These are phyloP conservation scores for Russula abietina DNA, from an alignment of 768 basidiomycete genomes.

Conservation along the genomic window DNA sequence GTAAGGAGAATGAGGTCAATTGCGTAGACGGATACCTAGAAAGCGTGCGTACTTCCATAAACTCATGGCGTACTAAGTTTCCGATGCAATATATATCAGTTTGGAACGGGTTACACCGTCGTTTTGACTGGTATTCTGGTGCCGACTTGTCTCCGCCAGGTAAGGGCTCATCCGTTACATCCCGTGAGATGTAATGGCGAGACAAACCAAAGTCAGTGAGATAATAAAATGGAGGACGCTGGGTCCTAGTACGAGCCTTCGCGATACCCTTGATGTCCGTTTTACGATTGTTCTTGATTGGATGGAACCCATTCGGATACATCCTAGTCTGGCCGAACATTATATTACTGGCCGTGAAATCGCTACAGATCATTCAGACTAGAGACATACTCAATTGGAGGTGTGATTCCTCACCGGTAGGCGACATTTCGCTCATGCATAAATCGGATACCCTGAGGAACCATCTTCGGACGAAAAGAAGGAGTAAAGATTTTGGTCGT, in stretches of 20 bases:
- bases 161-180: constrained; percentile 30
- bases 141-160: constrained; percentile 40
- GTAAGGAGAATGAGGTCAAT: background rate
- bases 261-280: constrained; percentile 26
- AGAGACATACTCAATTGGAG: too few relatives aligned
- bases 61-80: constrained; percentile 31
- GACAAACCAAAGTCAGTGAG: constrained; percentile 31
- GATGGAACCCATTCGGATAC: constrained; percentile 32
- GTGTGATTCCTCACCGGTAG: constrained; percentile 29
- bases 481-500: background rate
- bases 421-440: too few relatives aligned
- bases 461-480: background rate
- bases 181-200: constrained; percentile 26
- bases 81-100: constrained; percentile 36
- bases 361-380: constrained; percentile 1
- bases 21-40: background rate
- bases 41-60: constrained; percentile 28
- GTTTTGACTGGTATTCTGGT: constrained; percentile 30
- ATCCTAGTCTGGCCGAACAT: constrained; percentile 30
- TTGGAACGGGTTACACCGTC: constrained; percentile 31
- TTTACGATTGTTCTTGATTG: constrained; percentile 17
- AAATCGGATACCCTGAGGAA: background rate
- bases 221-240: constrained; percentile 28
- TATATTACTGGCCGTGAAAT: constrained; percentile 23
- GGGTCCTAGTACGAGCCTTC: constrained; percentile 25